These are phyloP conservation scores for Pterulicium gracile DNA, from an alignment of 1,284 basidiomycete genomes.

Conservation along the genomic window DNA sequence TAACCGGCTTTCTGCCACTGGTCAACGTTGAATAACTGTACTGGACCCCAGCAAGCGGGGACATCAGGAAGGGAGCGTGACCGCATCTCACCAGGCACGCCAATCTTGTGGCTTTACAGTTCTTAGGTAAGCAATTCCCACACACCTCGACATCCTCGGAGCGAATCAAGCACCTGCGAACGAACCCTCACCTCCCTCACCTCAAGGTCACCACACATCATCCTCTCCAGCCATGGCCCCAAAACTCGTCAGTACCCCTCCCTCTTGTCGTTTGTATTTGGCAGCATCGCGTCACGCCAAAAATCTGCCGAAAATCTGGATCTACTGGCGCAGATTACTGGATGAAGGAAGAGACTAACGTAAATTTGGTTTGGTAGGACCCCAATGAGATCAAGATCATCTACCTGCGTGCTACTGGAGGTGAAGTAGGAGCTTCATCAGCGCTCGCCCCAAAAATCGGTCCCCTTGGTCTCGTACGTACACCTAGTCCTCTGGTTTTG, in stretches of 20 bases:
- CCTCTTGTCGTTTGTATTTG: not conserved
- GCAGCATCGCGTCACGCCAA: conserved; percentile 10
- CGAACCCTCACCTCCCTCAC: not conserved
- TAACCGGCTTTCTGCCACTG: too few species aligned
- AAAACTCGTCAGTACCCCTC: conserved; percentile 50
- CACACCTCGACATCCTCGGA: not conserved
- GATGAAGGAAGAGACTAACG: too few species aligned
- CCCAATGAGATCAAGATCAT: conserved; percentile 97
- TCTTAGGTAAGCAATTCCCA: conserved; percentile 1
- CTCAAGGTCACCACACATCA: conserved; percentile 8
- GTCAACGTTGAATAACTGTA: too few species aligned
- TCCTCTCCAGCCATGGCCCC: conserved; percentile 49
- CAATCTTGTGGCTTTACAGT: conserved; percentile 2
- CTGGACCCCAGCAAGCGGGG: too few species aligned
- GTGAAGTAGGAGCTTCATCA: conserved; percentile 99
- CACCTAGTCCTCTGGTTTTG: conserved; percentile 2
- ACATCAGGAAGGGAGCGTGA: too few species aligned
- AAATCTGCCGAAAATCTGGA: not conserved
- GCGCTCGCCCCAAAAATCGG: conserved; percentile 99
- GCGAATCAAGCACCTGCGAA: not conserved
- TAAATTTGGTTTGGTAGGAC: conserved; percentile 40
- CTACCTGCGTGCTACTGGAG: conserved; percentile 98
- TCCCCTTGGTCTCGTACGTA: conserved; percentile 97
- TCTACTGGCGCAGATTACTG: not conserved
- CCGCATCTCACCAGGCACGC: too few species aligned